phyloP scores from a whole-genome alignment of 139 green algal species.

The Chlorella sp. region DNA sequence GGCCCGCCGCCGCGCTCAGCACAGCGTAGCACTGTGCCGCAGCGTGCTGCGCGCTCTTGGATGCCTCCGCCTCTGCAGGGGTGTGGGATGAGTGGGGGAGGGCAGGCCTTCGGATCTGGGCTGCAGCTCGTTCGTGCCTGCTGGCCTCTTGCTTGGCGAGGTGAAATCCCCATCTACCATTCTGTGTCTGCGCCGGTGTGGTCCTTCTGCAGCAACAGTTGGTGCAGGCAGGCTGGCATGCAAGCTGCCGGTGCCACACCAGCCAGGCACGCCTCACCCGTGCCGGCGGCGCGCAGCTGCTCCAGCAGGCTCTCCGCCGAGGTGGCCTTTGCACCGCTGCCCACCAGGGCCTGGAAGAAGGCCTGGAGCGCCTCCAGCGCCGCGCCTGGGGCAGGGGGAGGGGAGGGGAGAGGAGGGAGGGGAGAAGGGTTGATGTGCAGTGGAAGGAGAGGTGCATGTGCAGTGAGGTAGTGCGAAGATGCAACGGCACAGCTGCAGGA shows the following conservation, averaged over 20 bases:
- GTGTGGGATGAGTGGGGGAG: neutral
- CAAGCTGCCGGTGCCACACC: too few relatives aligned
- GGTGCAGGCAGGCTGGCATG: too few relatives aligned
- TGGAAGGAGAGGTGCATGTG: too few relatives aligned
- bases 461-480: too few relatives aligned
- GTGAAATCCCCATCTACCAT: too few relatives aligned
- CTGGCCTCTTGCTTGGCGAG: too few relatives aligned
- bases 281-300: slow-evolving; percentile 27
- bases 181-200: too few relatives aligned
- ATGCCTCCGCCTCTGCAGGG: slow-evolving; percentile 41
- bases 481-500: too few relatives aligned
- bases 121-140: too few relatives aligned
- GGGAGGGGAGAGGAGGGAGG: neutral
- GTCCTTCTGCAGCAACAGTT: too few relatives aligned
- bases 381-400: slow-evolving; percentile 2
- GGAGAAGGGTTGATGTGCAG: neutral
- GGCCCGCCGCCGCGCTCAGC: slow-evolving; percentile 66
- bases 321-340: slow-evolving; percentile 14
- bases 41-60: slow-evolving; percentile 55
- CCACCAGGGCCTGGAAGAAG: slow-evolving; percentile 79
- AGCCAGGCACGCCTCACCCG: slow-evolving; percentile 10
- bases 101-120: neutral
- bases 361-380: slow-evolving; percentile 74
- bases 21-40: slow-evolving; percentile 85
- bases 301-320: slow-evolving; percentile 17